These are phyloP conservation scores for Beta macrorhiza DNA, from an alignment of 179 eudicot species.

Conservation along the genomic window DNA sequence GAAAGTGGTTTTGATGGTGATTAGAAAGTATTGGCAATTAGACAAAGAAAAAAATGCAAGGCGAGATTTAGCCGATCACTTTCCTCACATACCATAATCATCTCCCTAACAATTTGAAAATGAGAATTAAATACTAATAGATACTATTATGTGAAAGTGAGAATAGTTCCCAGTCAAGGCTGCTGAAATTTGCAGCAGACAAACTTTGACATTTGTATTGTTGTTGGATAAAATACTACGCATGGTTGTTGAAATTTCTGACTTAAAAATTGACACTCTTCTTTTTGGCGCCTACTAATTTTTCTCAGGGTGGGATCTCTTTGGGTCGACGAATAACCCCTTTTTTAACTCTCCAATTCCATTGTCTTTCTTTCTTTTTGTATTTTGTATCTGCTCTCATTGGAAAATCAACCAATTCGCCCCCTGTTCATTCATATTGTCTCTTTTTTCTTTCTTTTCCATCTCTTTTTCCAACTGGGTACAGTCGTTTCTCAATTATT, in stretches of 20 bases:
- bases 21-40: no score
- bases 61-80: neutral
- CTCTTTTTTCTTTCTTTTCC: neutral
- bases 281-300: constrained; percentile 32
- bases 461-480: constrained; percentile 10
- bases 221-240: constrained; percentile 13
- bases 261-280: constrained; percentile 1
- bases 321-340: constrained; percentile 14
- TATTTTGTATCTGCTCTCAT: neutral
- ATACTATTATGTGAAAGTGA: constrained; percentile 4
- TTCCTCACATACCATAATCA: neutral
- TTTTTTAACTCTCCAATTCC: neutral
- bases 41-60: no score
- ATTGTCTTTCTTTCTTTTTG: neutral
- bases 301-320: constrained; percentile 24
- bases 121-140: neutral
- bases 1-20: no score
- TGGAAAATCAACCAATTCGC: constrained; percentile 15
- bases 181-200: constrained; percentile 22
- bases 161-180: constrained; percentile 25
- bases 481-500: constrained; percentile 12
- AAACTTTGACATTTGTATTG: constrained; percentile 25
- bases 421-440: neutral
- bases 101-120: neutral
- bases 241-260: constrained; percentile 24